Conservation (phyloP, 108 stramenopile genomes). For the Craspedostauros australis region DNA sequence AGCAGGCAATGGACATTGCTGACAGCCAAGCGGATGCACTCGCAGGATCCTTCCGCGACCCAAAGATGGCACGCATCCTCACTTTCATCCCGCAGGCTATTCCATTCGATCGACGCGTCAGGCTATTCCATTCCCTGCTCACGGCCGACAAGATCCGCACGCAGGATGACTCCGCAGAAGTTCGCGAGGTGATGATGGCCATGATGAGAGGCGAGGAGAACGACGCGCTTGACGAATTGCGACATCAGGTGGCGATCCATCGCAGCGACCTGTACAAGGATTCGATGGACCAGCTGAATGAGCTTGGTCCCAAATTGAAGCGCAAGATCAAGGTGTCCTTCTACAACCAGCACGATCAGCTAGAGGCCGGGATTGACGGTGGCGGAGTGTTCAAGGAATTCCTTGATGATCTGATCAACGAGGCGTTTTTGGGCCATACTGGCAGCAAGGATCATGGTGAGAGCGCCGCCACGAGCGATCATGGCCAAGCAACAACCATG, state of each 20-base stretch:
- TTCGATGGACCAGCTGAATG: slow-evolving; percentile 65
- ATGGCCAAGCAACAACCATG: neutral
- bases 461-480: slow-evolving; percentile 16
- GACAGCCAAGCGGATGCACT: slow-evolving; percentile 60
- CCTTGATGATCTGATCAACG: slow-evolving; percentile 76
- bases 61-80: slow-evolving; percentile 79
- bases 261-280: slow-evolving; percentile 70
- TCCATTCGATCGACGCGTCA: slow-evolving; percentile 76
- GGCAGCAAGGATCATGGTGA: too few relatives aligned
- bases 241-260: slow-evolving; percentile 61
- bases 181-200: slow-evolving; percentile 21
- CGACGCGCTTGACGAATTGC: slow-evolving; percentile 23
- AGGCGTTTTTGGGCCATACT: too few relatives aligned
- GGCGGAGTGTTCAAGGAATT: slow-evolving; percentile 99
- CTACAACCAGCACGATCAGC: slow-evolving; percentile 83
- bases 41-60: slow-evolving; percentile 68
- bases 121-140: slow-evolving; percentile 67
- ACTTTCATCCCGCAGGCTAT: slow-evolving; percentile 77
- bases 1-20: neutral
- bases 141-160: slow-evolving; percentile 55
- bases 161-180: slow-evolving; percentile 31
- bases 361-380: slow-evolving; percentile 99
- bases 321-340: slow-evolving; percentile 92
- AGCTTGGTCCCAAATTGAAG: slow-evolving; percentile 53
- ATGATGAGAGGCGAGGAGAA: slow-evolving; percentile 34